Base-by-base conservation (phyloP, 23 red algal genomes). In the Gracilaria domingensis region DNA sequence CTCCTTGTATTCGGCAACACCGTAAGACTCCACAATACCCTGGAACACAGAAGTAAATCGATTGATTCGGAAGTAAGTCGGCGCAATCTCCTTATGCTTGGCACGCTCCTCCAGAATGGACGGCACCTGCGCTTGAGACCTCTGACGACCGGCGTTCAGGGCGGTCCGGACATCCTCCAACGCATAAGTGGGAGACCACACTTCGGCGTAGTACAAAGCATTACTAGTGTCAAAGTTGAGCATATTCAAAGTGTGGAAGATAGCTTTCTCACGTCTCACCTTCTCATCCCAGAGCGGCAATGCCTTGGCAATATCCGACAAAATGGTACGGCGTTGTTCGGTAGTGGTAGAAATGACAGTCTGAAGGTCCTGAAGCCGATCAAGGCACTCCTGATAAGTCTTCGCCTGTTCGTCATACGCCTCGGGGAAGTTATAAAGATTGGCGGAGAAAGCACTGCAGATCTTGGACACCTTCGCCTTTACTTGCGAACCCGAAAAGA, bases 11-110 rank as follows among this genome's bases (percentile, higher is more conserved):
- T 87, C 83, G 0, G 97, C 90, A 8, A 98, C 84, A 59, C 94
- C 93, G 80, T 98, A 98, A 12, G 93, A 86, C 50, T 98, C 97
- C 18, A 98, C 89, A 59, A 98, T 93, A 83, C 86, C 84, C 72
- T 98, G 97, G 76, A 95, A 98, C 5, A 98, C 94, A 45, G 83
- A 50, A 24, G 97, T 98, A 66, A 98, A 98, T 39, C 91, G 90
- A 89, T 98, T 98, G 44, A 85, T 66, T 24, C 88, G 75, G 81
- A 88, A 98, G 29, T 84, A 92, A 11, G 97, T 98, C 5, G 97
- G 97, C 36, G 97, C 93, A 11, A 71, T 66, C 47, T 84, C 93
- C 23, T 95, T 88, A 5, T 37, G 40, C 25, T 44, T 42, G 36
- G 86, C 78, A 81, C 88, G 86, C 47, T 89, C 93, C 67, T 96